A percentile compares a stretch with the other conserved stretches of the same genome.
Evolutionary conservation across 371 early-diverging fungal genomes (phyloP).

Genomic region (Rhizopus delemar): DNA sequence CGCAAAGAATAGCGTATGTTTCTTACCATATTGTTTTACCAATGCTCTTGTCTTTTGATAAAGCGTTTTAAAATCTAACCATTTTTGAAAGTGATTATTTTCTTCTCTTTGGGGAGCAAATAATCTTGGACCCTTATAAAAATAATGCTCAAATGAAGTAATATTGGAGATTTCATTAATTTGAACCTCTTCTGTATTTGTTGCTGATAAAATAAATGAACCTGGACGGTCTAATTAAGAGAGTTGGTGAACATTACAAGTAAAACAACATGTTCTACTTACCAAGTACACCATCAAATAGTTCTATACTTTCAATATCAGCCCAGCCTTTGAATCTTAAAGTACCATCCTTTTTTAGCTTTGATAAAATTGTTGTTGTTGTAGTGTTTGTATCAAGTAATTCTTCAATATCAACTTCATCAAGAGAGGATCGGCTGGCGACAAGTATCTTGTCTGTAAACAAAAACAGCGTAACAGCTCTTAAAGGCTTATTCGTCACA

Average conservation of each 20-base stretch:
- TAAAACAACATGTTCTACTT: neutral
- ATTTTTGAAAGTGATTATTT: slow-evolving; percentile 8
- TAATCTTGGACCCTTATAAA: slow-evolving; percentile 36
- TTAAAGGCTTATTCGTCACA: slow-evolving; percentile 34
- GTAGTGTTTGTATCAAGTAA: slow-evolving; percentile 19
- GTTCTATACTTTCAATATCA: slow-evolving; percentile 46
- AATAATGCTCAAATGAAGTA: slow-evolving; percentile 37
- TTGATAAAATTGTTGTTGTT: slow-evolving; percentile 7
- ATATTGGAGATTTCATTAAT: slow-evolving; percentile 17
- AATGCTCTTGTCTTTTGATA: slow-evolving; percentile 36
- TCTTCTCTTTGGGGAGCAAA: slow-evolving; percentile 22
- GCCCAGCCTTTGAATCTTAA: slow-evolving; percentile 53
- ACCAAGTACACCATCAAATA: slow-evolving; percentile 48
- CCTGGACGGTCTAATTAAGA: slow-evolving; percentile 23
- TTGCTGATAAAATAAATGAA: slow-evolving; percentile 37
- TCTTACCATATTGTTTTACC: slow-evolving; percentile 26
- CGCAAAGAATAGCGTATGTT: neutral
- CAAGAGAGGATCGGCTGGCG: slow-evolving; percentile 40
- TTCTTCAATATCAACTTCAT: slow-evolving; percentile 29
- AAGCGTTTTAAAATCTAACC: slow-evolving; percentile 14
- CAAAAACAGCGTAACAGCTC: slow-evolving; percentile 47
- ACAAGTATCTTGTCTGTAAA: slow-evolving; percentile 50
- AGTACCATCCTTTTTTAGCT: slow-evolving; percentile 7
- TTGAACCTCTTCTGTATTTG: slow-evolving; percentile 11
- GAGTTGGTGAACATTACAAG: neutral